phyloP scores from a whole-genome alignment of 805 yeast species.

The Ogataea pini region DNA sequence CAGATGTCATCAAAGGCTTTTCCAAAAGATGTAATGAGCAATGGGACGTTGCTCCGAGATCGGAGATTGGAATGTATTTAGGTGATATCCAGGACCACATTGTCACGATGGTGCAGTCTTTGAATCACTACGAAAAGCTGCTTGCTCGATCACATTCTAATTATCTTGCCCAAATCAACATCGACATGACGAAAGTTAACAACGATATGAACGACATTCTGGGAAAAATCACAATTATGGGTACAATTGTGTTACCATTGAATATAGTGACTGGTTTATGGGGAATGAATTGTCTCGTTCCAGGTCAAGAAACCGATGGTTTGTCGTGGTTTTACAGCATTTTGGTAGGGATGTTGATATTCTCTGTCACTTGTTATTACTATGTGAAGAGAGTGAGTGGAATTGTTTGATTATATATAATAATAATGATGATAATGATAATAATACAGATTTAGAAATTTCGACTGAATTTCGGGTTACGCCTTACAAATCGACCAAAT shows the following conservation, averaged over 20 bases:
- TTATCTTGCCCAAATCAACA: constrained; percentile 93
- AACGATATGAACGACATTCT: constrained; percentile 96
- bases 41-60: constrained; percentile 75
- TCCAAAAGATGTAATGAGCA: constrained; percentile 87
- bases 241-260: constrained; percentile 93
- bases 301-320: constrained; percentile 76
- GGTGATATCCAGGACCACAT: constrained; percentile 98
- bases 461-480: no score
- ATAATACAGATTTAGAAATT: neutral
- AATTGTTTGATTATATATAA: constrained; percentile 19
- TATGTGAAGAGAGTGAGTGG: constrained; percentile 47
- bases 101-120: constrained; percentile 93
- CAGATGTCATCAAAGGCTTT: constrained; percentile 96
- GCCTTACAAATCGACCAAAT: constrained; percentile 36
- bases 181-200: constrained; percentile 96
- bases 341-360: constrained; percentile 43
- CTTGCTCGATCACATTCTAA: constrained; percentile 95
- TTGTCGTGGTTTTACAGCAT: constrained; percentile 67
- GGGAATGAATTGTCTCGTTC: constrained; percentile 98
- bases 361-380: constrained; percentile 48
- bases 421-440: neutral
- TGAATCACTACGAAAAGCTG: constrained; percentile 92
- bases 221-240: constrained; percentile 89
- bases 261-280: constrained; percentile 94
- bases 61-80: constrained; percentile 89